Conservation (phyloP, 306 rosid genomes). For the Pachyrhizus erosus region DNA sequence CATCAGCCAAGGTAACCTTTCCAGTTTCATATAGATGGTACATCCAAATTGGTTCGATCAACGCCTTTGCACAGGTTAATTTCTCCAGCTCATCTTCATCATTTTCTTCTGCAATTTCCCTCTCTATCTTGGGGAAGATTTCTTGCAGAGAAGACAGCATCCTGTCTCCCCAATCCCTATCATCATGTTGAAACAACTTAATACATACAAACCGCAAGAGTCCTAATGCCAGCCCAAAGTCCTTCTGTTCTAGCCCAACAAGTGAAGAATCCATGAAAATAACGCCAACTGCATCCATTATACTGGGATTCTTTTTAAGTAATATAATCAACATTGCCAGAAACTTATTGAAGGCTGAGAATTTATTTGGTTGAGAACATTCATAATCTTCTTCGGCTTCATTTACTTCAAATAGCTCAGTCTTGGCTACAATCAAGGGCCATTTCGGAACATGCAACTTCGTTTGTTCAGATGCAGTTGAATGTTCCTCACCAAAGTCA, state of each 20-base stretch:
- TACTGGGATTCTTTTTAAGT: conserved; percentile 57
- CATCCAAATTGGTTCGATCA: conserved; percentile 90
- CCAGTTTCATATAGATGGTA: conserved; percentile 84
- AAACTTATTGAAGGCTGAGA: conserved; percentile 64
- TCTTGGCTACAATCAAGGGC: conserved; percentile 65
- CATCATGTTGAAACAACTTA: conserved; percentile 61
- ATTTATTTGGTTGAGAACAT: conserved; percentile 43
- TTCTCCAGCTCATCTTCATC: conserved; percentile 60
- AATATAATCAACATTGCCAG: conserved; percentile 52
- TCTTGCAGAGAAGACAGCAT: conserved; percentile 75
- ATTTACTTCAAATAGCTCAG: conserved; percentile 52
- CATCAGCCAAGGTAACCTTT: conserved; percentile 61
- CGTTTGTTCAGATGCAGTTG: conserved; percentile 45
- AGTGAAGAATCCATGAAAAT: conserved; percentile 65
- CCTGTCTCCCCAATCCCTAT: conserved; percentile 72
- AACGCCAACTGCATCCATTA: conserved; percentile 70
- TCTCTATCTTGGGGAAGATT: conserved; percentile 71
- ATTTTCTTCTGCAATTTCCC: conserved; percentile 55
- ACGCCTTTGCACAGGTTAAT: conserved; percentile 53
- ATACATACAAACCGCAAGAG: conserved; percentile 70
- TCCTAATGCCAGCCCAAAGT: conserved; percentile 65
- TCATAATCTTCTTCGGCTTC: conserved; percentile 57
- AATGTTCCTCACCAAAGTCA: conserved; percentile 43
- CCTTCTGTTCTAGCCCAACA: conserved; percentile 66
- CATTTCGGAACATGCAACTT: conserved; percentile 68